Percentiles rank a stretch among this genome's conserved stretches.
These are phyloP conservation scores for Astragalus glycyphyllos DNA, from an alignment of 306 rosid species.

Conservation along the genomic window DNA sequence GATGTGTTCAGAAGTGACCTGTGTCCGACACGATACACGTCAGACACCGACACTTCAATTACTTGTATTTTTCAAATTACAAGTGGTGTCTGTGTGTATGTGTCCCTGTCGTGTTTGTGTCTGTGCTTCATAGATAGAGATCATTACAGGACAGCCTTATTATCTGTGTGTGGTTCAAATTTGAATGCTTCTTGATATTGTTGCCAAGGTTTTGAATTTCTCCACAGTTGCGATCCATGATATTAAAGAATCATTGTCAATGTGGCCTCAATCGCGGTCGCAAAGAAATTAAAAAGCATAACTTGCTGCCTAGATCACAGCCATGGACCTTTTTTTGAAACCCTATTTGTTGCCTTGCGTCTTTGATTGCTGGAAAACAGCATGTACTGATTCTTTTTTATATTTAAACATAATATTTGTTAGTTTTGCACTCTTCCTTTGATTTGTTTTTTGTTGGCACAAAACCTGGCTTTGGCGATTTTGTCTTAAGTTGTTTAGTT, in stretches of 20 bases:
- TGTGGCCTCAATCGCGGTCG: too few relatives aligned
- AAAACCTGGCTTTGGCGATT: neutral
- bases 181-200: neutral
- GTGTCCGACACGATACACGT: too few relatives aligned
- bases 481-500: neutral
- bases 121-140: neutral
- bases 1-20: too few relatives aligned
- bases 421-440: conserved; percentile 17
- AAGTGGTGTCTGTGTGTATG: too few relatives aligned
- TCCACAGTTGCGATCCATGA: too few relatives aligned
- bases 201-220: neutral
- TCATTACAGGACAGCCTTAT: neutral
- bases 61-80: too few relatives aligned
- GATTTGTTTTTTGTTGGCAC: conserved; percentile 13
- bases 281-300: too few relatives aligned
- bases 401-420: neutral
- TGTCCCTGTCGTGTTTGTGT: too few relatives aligned
- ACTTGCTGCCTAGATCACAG: too few relatives aligned
- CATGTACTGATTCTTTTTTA: neutral
- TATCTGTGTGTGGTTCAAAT: neutral
- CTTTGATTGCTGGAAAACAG: neutral
- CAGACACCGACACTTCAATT: too few relatives aligned
- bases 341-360: neutral
- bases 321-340: too few relatives aligned
- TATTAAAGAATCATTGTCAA: too few relatives aligned